Conservation (phyloP, 169 alveolate species). For the Cardiosporidium cionae region DNA sequence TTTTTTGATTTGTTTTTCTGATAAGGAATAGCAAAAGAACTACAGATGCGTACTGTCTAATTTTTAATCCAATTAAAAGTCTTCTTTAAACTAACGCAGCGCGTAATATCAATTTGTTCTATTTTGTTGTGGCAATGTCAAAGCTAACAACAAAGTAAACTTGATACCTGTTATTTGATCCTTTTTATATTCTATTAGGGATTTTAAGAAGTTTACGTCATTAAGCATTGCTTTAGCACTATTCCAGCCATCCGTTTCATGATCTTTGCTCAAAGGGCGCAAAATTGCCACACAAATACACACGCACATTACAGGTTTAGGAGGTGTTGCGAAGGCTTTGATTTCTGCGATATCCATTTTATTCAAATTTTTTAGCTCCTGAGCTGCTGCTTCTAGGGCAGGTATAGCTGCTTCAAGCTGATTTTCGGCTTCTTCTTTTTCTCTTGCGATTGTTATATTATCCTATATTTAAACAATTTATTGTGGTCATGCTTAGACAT, state of each 20-base stretch:
- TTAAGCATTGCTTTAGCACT: conserved; percentile 69
- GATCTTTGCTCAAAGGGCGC: conserved; percentile 67
- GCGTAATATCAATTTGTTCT: too few relatives aligned
- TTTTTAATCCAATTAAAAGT: too few relatives aligned
- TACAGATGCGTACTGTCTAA: too few relatives aligned
- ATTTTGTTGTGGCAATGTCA: too few relatives aligned
- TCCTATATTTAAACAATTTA: conserved; percentile 17
- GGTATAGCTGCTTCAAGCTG: conserved; percentile 78
- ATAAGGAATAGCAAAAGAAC: neutral
- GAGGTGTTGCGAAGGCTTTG: conserved; percentile 71
- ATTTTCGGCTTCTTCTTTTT: conserved; percentile 69
- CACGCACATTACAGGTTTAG: conserved; percentile 64
- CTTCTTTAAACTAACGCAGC: too few relatives aligned
- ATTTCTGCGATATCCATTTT: conserved; percentile 68
- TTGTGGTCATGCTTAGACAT: too few relatives aligned
- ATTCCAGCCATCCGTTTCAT: conserved; percentile 74
- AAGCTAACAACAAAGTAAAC: neutral
- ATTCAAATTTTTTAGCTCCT: conserved; percentile 61
- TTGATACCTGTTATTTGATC: conserved; percentile 52
- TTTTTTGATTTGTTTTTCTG: conserved; percentile 56
- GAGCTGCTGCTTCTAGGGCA: conserved; percentile 73
- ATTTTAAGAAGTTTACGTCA: conserved; percentile 58
- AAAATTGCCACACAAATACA: conserved; percentile 61
- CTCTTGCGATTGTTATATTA: conserved; percentile 42
- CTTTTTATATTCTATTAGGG: conserved; percentile 54